Base-by-base conservation (phyloP, 2,329 filamentous ascomycete genomes). In the Diplodia intermedia region DNA sequence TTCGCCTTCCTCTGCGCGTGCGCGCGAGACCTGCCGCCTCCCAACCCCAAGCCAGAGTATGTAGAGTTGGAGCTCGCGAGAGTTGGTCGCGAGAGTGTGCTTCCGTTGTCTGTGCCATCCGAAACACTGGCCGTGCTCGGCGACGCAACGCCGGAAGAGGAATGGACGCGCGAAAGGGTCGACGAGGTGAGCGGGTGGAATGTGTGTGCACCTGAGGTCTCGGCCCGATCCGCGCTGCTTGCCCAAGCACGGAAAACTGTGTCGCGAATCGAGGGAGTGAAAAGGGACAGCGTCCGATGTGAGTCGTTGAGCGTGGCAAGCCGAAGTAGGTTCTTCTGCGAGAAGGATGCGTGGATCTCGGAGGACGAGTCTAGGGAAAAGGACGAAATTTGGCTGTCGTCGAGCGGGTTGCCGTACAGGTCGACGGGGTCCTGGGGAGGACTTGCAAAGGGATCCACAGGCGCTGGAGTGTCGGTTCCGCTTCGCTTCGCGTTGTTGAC, bases 181-280 rank as follows among this genome's bases (percentile, higher is more conserved):
- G 80, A 78, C 57, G 78, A 77, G 67, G 82, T 79, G 66, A 81
- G 76, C 5, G 76, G 76, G 8, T 82, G 81, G 18, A 81, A 82
- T 36, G 43, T 63, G 36, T 72, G 74, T 7, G 75, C 70, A 18
- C 81, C 79, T 26, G 82, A 77, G 50, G 75, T 77, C 71, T 95
- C 91, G 53, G 84, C 84, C 68, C 89, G 85, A 70, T 97, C 93
- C 62, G 87, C 85, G 43, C 90, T 88, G 50, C 91, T 91, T 18
- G 94, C 92, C 92, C 94, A 97, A 38, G 94, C 95, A 69, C 95
- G 88, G 79, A 97, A 97, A 31, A 98, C 90, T 4, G 92, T 92
- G 78, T 98, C 93, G 65, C 88, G 85, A 69, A 98, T 94, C n/a
- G 90, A 89, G 0, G 94, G 93, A 1, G 94, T 97, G 76, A 97